Percentiles rank a stretch among this genome's conserved stretches.
phyloP scores from a whole-genome alignment of 2,329 filamentous ascomycete species.

The Penicillium freii region DNA sequence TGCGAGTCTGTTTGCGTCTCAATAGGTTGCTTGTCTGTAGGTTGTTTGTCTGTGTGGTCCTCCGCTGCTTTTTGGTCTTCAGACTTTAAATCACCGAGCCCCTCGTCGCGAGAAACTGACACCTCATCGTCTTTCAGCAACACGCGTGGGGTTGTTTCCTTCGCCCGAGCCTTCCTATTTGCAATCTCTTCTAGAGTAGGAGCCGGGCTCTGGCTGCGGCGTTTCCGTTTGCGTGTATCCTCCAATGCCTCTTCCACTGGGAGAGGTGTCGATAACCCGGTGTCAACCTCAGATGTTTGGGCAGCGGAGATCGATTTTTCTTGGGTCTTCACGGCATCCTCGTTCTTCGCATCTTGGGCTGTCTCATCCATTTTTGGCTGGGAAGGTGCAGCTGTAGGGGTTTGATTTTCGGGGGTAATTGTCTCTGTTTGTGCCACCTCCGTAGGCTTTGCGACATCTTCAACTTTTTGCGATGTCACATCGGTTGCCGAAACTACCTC shows the following conservation, averaged over 20 bases:
- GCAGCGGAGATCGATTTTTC: slow-evolving; percentile 21
- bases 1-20: not conserved
- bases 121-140: slow-evolving; percentile 32
- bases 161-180: slow-evolving; percentile 56
- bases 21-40: slow-evolving; percentile 6
- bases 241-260: slow-evolving; percentile 43
- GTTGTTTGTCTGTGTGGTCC: slow-evolving; percentile 13
- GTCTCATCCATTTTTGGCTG: not conserved
- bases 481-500: not conserved
- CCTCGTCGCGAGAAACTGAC: slow-evolving; percentile 10
- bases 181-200: slow-evolving; percentile 54
- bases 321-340: slow-evolving; percentile 21
- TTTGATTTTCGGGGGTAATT: not conserved
- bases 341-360: not conserved
- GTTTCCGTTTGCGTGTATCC: slow-evolving; percentile 65
- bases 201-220: slow-evolving; percentile 62
- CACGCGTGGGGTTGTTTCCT: slow-evolving; percentile 39
- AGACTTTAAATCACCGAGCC: slow-evolving; percentile 15
- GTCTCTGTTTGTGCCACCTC: slow-evolving; percentile 5
- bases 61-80: slow-evolving; percentile 21
- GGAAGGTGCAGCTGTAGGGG: not conserved
- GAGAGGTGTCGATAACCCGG: slow-evolving; percentile 29
- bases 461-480: not conserved
- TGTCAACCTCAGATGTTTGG: slow-evolving; percentile 28
- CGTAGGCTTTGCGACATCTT: slow-evolving; percentile 22